A percentile compares a stretch with the other conserved stretches of the same genome.
These are phyloP conservation scores for Cydonia oblonga DNA, from an alignment of 331 rosid genomes.

Conservation along the genomic window DNA sequence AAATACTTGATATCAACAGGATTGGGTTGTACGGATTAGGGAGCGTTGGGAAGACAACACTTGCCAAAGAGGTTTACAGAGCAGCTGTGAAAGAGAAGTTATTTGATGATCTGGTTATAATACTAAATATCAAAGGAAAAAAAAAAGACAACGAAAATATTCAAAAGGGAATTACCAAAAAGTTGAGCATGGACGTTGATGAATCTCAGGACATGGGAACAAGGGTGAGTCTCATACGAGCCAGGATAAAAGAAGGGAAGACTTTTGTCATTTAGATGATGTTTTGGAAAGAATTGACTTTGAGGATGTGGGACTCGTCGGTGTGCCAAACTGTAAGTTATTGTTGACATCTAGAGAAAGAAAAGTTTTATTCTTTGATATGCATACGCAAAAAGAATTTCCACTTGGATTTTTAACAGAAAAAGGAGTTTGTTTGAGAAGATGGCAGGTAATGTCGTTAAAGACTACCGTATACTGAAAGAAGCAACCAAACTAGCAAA, in stretches of 20 bases:
- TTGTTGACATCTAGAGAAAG: not conserved
- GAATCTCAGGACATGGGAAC: not conserved
- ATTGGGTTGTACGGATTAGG: conserved; percentile 7
- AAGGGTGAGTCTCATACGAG: not conserved
- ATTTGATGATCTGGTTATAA: not conserved
- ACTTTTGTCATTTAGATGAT: conserved; percentile 13
- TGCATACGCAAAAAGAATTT: not conserved
- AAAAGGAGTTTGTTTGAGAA: not conserved
- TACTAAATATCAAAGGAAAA: not conserved
- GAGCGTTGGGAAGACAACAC: not conserved
- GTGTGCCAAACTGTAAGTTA: not conserved
- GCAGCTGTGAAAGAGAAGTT: not conserved
- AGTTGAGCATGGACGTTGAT: not conserved
- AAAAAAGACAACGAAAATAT: accelerated
- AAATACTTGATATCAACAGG: not conserved
- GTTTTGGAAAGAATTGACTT: not conserved
- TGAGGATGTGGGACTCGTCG: not conserved
- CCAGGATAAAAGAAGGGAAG: not conserved
- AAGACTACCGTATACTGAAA: accelerated
- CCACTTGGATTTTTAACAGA: not conserved
- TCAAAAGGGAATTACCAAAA: not conserved
- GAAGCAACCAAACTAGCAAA: not conserved
- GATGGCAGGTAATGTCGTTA: not conserved
- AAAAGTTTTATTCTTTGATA: not conserved
- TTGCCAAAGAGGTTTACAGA: not conserved